These are phyloP conservation scores for Aspergillus panamensis DNA, from an alignment of 495 filamentous ascomycete species.

Conservation along the genomic window DNA sequence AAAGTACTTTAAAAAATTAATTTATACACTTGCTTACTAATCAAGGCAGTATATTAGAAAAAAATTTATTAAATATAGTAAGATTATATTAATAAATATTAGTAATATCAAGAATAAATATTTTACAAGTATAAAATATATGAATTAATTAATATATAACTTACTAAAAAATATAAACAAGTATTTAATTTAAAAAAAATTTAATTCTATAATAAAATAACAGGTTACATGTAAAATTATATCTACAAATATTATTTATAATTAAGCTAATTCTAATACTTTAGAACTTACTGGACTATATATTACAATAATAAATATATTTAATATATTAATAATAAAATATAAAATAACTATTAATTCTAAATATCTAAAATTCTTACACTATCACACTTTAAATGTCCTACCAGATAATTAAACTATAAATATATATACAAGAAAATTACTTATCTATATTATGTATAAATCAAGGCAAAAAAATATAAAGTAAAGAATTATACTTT, in stretches of 20 bases:
- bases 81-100: constrained; percentile 3
- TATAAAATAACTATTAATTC: neutral
- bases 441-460: neutral
- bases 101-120: neutral
- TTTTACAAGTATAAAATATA: neutral
- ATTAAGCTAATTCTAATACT: no score
- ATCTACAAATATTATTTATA: no score
- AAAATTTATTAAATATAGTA: neutral
- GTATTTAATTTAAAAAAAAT: neutral
- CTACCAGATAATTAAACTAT: neutral
- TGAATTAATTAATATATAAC: neutral
- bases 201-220: no score
- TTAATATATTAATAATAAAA: neutral
- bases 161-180: no score
- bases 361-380: neutral
- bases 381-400: neutral
- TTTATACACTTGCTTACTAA: neutral
- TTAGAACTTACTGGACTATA: no score
- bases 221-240: no score
- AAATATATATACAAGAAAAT: neutral
- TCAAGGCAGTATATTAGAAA: neutral
- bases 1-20: neutral
- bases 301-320: no score
- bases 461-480: neutral
- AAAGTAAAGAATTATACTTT: neutral